phyloP scores from a whole-genome alignment of 2,329 filamentous ascomycete genomes.

The Monosporascus cannonballus region DNA sequence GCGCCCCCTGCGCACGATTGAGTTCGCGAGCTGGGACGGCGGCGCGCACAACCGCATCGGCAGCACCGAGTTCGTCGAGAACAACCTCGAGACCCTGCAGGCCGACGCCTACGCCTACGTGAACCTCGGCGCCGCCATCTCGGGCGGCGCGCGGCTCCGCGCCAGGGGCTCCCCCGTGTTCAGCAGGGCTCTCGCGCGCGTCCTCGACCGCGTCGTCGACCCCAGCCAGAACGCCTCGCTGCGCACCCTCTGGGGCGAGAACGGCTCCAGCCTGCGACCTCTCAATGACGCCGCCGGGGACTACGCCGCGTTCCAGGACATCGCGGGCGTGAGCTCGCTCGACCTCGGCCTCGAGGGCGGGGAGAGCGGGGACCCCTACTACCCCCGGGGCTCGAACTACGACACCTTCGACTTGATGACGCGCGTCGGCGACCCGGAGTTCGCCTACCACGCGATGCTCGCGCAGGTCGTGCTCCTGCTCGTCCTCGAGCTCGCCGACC shows the following conservation, averaged over 20 bases:
- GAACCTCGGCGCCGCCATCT: slow-evolving; percentile 81
- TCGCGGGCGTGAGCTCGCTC: slow-evolving; percentile 81
- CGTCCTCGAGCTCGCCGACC: slow-evolving; percentile 79
- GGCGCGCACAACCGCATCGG: slow-evolving; percentile 91
- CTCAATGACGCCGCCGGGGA: slow-evolving; percentile 68
- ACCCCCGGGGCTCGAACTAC: slow-evolving; percentile 72
- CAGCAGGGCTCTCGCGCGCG: slow-evolving; percentile 62
- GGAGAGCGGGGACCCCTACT: slow-evolving; percentile 51
- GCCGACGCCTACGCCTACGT: slow-evolving; percentile 78
- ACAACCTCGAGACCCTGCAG: slow-evolving; percentile 66
- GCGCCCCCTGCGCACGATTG: slow-evolving; percentile 88
- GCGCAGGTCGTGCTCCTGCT: slow-evolving; percentile 75
- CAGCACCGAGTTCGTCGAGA: slow-evolving; percentile 91
- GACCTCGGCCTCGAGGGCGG: slow-evolving; percentile 73
- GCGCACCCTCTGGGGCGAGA: slow-evolving; percentile 67
- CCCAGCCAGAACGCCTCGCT: slow-evolving; percentile 67
- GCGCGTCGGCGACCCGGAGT: slow-evolving; percentile 72
- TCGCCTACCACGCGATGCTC: slow-evolving; percentile 72
- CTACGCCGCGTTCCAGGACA: slow-evolving; percentile 84
- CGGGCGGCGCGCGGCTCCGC: slow-evolving; percentile 61
- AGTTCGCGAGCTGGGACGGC: slow-evolving; percentile 96
- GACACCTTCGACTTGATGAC: slow-evolving; percentile 87
- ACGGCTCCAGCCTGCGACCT: slow-evolving; percentile 29
- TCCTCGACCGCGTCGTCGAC: slow-evolving; percentile 69
- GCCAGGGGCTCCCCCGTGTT: slow-evolving; percentile 80